These are phyloP conservation scores for Phytophthora quininea DNA, from an alignment of 352 stramenopile species.

Conservation along the genomic window DNA sequence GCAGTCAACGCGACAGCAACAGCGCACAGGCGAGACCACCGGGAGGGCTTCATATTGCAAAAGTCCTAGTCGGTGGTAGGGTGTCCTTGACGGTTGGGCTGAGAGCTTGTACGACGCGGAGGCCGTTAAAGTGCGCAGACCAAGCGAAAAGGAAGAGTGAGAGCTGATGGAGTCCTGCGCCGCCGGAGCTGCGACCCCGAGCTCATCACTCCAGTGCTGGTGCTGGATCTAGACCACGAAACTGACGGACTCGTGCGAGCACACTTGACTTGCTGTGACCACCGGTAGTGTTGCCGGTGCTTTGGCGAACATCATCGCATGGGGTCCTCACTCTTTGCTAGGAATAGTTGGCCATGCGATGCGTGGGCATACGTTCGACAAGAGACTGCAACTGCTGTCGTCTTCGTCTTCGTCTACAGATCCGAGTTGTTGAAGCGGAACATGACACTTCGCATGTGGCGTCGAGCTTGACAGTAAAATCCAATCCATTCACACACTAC, in stretches of 20 bases:
- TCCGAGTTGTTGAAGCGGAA: not conserved
- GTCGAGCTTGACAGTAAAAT: not conserved
- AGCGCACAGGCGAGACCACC: constrained; percentile 5
- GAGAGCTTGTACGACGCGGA: constrained; percentile 4
- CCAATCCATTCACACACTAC: not conserved
- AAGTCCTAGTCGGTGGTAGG: not conserved
- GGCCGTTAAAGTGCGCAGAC: constrained; percentile 14
- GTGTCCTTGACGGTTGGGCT: not conserved
- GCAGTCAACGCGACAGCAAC: constrained; percentile 12
- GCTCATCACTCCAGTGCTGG: not conserved
- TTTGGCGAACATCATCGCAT: too few relatives aligned
- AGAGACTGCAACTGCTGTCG: not conserved
- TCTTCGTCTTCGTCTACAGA: not conserved
- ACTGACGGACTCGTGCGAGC: constrained; percentile 11
- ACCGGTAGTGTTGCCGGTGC: not conserved
- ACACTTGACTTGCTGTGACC: not conserved
- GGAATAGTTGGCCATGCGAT: not conserved
- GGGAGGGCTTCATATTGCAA: constrained; percentile 31
- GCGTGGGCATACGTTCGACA: not conserved
- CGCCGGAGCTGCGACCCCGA: not conserved
- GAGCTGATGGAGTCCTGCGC: constrained; percentile 4
- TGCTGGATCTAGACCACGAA: constrained; percentile 7
- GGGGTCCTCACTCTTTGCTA: not conserved
- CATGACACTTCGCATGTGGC: not conserved
- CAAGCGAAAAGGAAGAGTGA: constrained; percentile 28